These are phyloP conservation scores for Petunia hybrid DNA, from an alignment of 305 asterid species.

Conservation along the genomic window DNA sequence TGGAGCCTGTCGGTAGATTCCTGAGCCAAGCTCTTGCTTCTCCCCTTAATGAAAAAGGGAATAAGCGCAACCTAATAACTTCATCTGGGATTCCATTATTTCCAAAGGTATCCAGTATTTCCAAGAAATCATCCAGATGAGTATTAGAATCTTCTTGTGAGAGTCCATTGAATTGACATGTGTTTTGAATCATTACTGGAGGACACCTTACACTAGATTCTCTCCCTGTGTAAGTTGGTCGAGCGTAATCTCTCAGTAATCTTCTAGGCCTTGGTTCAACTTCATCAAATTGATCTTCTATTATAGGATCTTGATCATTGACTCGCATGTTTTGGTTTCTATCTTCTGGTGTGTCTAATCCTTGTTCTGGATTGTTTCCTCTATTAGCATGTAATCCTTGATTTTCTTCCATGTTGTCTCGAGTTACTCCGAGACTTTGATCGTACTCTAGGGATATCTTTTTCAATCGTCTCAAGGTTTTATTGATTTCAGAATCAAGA, in stretches of 20 bases:
- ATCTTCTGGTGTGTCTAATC: too few species aligned
- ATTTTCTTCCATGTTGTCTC: background rate
- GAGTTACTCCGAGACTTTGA: background rate
- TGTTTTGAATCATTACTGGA: background rate
- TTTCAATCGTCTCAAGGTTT: background rate
- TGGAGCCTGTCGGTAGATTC: background rate
- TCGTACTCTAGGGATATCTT: background rate
- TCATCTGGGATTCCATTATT: background rate
- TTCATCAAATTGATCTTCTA: background rate
- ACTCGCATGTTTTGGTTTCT: too few species aligned
- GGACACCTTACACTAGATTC: background rate
- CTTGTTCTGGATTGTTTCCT: background rate
- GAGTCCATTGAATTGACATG: background rate
- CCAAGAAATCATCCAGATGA: background rate
- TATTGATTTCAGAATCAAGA: background rate
- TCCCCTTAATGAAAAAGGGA: background rate
- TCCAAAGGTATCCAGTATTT: background rate
- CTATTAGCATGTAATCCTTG: background rate
- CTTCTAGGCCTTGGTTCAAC: background rate
- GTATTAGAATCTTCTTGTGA: background rate
- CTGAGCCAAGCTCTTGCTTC: background rate
- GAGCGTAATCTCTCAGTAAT: background rate
- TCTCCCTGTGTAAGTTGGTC: background rate
- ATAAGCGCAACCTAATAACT: background rate
- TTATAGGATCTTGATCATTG: background rate